Conservation (phyloP, 2,329 filamentous ascomycete genomes). For the Penicillium sp. region DNA sequence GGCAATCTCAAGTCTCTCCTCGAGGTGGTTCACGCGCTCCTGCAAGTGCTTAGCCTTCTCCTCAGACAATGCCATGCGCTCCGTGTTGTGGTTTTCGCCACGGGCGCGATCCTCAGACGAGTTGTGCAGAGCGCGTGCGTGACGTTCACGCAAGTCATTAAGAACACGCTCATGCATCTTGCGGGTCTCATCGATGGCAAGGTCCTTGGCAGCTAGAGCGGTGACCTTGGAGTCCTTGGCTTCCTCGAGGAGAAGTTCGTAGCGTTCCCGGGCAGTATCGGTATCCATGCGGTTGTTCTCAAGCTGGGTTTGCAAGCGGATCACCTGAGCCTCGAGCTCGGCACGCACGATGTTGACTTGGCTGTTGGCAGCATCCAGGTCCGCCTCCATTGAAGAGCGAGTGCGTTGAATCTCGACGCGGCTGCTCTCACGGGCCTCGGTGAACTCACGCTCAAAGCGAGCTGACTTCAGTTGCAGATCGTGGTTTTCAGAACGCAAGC, state of each 20-base stretch:
- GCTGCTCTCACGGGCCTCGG: constrained; percentile 78
- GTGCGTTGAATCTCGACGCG: constrained; percentile 79
- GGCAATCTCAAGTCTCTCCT: constrained; percentile 88
- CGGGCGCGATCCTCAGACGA: constrained; percentile 79
- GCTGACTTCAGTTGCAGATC: constrained; percentile 69
- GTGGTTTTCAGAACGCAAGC: constrained; percentile 59
- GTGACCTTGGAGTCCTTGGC: constrained; percentile 68
- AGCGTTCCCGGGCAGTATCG: constrained; percentile 76
- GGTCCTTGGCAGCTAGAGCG: constrained; percentile 57
- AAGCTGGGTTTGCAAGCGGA: constrained; percentile 70
- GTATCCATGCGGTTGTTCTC: constrained; percentile 77
- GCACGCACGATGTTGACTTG: constrained; percentile 81
- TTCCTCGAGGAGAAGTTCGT: constrained; percentile 83
- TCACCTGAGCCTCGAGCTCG: constrained; percentile 78
- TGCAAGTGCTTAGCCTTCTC: constrained; percentile 84
- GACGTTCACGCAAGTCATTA: constrained; percentile 73
- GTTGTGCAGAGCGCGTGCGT: constrained; percentile 72
- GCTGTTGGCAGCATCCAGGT: constrained; percentile 80
- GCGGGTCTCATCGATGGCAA: constrained; percentile 58
- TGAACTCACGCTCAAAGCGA: constrained; percentile 76
- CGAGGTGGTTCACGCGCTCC: constrained; percentile 79
- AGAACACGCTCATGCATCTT: constrained; percentile 71
- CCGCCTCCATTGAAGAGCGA: constrained; percentile 74
- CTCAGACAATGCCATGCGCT: constrained; percentile 77
- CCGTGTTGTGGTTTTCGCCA: constrained; percentile 74